phyloP scores from a whole-genome alignment of 23 red algal genomes.

The Chondrus crispus region DNA sequence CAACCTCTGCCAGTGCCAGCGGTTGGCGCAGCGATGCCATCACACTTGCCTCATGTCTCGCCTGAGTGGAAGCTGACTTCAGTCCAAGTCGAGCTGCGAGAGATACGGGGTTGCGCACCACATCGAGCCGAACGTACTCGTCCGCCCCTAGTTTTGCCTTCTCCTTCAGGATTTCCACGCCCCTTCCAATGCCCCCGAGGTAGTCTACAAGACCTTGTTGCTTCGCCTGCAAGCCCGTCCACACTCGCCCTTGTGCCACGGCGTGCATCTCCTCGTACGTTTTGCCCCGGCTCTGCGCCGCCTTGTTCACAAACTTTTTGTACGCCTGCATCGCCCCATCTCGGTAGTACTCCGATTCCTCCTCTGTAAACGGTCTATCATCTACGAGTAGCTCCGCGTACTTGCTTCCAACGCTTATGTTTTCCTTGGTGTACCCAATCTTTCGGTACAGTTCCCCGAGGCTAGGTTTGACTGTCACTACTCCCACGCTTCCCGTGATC shows the following conservation, averaged over 20 bases:
- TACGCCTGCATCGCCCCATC: slow-evolving; percentile 57
- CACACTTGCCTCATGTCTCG: not conserved
- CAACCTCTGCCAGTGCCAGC: slow-evolving; percentile 56
- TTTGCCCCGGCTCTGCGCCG: slow-evolving; percentile 67
- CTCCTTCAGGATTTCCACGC: slow-evolving; percentile 74
- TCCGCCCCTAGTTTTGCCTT: slow-evolving; percentile 35
- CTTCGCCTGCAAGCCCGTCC: slow-evolving; percentile 85
- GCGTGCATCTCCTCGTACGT: slow-evolving; percentile 74
- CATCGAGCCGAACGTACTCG: slow-evolving; percentile 47
- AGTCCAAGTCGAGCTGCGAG: slow-evolving; percentile 35
- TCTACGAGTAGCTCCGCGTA: slow-evolving; percentile 93
- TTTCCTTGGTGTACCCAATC: slow-evolving; percentile 83
- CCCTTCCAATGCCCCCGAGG: slow-evolving; percentile 70
- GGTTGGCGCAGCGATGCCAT: slow-evolving; percentile 1
- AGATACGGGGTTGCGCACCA: not conserved
- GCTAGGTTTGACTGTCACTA: slow-evolving; percentile 88
- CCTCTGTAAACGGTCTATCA: slow-evolving; percentile 78
- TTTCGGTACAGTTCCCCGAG: slow-evolving; percentile 78
- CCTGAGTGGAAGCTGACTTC: not conserved
- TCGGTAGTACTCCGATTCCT: slow-evolving; percentile 85
- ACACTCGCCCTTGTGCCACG: slow-evolving; percentile 90
- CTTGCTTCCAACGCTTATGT: slow-evolving; percentile 67
- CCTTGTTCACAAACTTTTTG: slow-evolving; percentile 85
- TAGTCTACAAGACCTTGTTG: slow-evolving; percentile 75
- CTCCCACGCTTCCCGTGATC: slow-evolving; percentile 93